Evolutionary conservation across 2,329 filamentous ascomycete genomes (phyloP), one percentile per base, ranked within the genome.

Genomic region (Ophiosphaerella korrae): DNA sequence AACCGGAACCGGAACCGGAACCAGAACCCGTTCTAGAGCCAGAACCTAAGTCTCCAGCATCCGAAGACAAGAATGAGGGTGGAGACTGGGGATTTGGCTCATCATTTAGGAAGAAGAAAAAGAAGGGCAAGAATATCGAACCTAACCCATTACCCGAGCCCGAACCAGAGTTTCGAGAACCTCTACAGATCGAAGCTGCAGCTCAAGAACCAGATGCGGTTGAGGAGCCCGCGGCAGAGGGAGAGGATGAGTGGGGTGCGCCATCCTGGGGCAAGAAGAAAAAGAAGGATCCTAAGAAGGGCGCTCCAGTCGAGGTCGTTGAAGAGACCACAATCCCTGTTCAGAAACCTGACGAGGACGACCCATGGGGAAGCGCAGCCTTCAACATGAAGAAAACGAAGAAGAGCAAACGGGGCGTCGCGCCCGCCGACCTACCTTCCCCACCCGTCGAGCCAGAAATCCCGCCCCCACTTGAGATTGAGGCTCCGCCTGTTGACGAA

Each of bases 251-350:
- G 58, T 84, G 83, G 67, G 79, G 75, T 52, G 79, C 80, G 41
- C 85, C 83, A 77, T 81, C 80, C 29, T 82, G 79, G 44, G 77
- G 80, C 5, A 83, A 81, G 53, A 84, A 67, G 45, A 73, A 67
- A 52, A 62, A 73, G 50, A 77, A 63, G 36, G 58, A 57, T 21
- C 63, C 66, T 7, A 72, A 71, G 57, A 78, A 76, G 54, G 74
- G 75, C 39, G 70, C 67, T 12, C 64, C 70, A 7, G 55, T 74
- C 21, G 73, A 75, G 31, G 70, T 74, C 23, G 68, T 75, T 21
- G 71, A 75, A 16, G 75, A 78, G 42, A 66, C 64, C 3, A 71
- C 70, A 26, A 68, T 67, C 7, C 71, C 74, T n/a, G 65, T 77
- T 21, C 70, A 78, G 42, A 71, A 77, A 45, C 76, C 77, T 16